Percentiles rank a stretch among this genome's conserved stretches.
phyloP scores from a whole-genome alignment of 306 rosid genomes.

The Purshia tridentata region DNA sequence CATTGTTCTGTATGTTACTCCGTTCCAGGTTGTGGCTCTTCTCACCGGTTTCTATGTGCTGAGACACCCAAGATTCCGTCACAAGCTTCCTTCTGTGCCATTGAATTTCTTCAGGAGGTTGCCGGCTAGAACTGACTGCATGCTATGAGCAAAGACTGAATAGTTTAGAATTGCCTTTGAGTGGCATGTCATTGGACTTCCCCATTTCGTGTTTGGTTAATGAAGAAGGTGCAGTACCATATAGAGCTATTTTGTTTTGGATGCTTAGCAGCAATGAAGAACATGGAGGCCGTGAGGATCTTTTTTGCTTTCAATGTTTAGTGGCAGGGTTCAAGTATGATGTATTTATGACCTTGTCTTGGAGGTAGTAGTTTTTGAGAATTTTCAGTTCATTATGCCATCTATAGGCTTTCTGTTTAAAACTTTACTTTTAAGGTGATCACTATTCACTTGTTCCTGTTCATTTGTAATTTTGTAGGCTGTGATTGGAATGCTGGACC shows the following conservation, averaged over 20 bases:
- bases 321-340: slow-evolving; percentile 22
- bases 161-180: slow-evolving; percentile 10
- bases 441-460: slow-evolving; percentile 21
- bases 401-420: slow-evolving; percentile 33
- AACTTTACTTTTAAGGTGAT: slow-evolving; percentile 27
- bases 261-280: slow-evolving; percentile 30
- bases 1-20: slow-evolving; percentile 82
- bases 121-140: slow-evolving; percentile 96
- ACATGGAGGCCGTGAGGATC: not conserved
- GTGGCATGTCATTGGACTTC: not conserved
- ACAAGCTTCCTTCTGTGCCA: slow-evolving; percentile 95
- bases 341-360: slow-evolving; percentile 35
- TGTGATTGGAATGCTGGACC: slow-evolving; percentile 50
- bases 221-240: slow-evolving; percentile 34
- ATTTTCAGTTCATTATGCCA: slow-evolving; percentile 41
- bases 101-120: slow-evolving; percentile 95
- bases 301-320: slow-evolving; percentile 6
- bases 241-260: slow-evolving; percentile 30
- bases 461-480: slow-evolving; percentile 57
- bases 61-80: slow-evolving; percentile 97
- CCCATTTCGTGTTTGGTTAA: slow-evolving; percentile 12
- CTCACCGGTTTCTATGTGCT: slow-evolving; percentile 76
- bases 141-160: slow-evolving; percentile 55
- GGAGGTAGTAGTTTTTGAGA: slow-evolving; percentile 44
- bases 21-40: slow-evolving; percentile 93